phyloP scores from a whole-genome alignment of 441 rosid genomes.

The Erodium moschatum region DNA sequence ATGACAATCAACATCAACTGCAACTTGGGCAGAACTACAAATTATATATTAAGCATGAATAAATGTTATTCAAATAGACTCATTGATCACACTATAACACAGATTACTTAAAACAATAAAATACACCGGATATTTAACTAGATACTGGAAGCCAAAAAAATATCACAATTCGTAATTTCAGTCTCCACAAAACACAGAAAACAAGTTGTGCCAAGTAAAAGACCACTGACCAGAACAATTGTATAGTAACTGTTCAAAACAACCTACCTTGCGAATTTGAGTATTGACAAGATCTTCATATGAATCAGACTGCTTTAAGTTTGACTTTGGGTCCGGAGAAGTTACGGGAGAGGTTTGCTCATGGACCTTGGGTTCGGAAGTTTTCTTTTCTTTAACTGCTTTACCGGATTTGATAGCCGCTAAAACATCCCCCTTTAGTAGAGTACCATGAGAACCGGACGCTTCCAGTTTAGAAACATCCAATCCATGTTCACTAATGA shows the following conservation, averaged over 20 bases:
- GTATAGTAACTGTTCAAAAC: background rate
- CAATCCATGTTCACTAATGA: constrained; percentile 68
- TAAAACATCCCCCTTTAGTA: constrained; percentile 78
- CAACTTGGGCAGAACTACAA: constrained; percentile 1
- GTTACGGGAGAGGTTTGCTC: constrained; percentile 32
- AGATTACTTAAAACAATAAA: background rate
- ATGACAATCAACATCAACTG: background rate
- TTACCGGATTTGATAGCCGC: constrained; percentile 72
- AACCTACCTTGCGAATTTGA: constrained; percentile 92
- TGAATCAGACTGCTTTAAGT: constrained; percentile 39
- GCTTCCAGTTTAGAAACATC: constrained; percentile 67
- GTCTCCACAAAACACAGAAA: background rate
- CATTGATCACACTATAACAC: background rate
- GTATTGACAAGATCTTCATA: constrained; percentile 79
- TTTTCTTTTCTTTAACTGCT: constrained; percentile 39
- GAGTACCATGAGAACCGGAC: constrained; percentile 72
- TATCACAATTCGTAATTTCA: background rate
- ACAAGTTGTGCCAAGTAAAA: background rate
- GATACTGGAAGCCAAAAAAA: background rate
- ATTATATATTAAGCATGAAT: background rate
- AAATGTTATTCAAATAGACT: background rate
- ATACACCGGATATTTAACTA: too few relatives aligned
- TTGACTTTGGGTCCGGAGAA: constrained; percentile 34
- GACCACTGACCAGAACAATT: background rate
- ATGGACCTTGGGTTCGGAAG: constrained; percentile 33